phyloP scores from a whole-genome alignment of 768 basidiomycete species.

The Tulasnella sp. region DNA sequence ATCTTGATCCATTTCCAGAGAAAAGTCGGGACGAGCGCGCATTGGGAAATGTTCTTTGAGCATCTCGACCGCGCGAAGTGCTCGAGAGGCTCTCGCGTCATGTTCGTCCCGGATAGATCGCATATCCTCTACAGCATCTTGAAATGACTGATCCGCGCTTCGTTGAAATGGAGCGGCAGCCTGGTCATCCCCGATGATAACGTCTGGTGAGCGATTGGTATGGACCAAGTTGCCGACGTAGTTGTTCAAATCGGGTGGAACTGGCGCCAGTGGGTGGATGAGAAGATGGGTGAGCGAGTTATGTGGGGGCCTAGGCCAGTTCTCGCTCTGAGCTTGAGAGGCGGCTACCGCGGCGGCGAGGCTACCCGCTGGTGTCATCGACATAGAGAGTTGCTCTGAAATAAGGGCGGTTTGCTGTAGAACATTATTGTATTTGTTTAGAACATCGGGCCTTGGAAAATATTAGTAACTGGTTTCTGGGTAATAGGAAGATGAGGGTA shows the following conservation, averaged over 20 bases:
- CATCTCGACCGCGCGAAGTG: conserved; percentile 73
- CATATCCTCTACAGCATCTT: conserved; percentile 28
- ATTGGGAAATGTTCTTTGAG: conserved; percentile 76
- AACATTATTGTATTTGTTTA: conserved; percentile 80
- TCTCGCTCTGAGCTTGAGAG: conserved; percentile 31
- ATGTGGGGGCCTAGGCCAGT: conserved; percentile 20
- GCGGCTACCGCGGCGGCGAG: conserved; percentile 21
- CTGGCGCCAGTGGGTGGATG: conserved; percentile 55
- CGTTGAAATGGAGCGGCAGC: conserved; percentile 55
- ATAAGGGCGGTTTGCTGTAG: conserved; percentile 79
- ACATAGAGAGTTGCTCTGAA: conserved; percentile 54
- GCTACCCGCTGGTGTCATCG: conserved; percentile 32
- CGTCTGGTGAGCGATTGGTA: conserved; percentile 75
- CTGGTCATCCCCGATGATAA: conserved; percentile 64
- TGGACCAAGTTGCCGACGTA: conserved; percentile 70
- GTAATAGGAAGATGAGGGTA: too few relatives aligned
- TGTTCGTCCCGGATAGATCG: conserved; percentile 56
- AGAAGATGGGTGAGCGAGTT: conserved; percentile 63
- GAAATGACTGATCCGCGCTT: not conserved
- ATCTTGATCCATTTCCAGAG: conserved; percentile 77
- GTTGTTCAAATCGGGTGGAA: conserved; percentile 69
- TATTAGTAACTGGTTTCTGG: not conserved
- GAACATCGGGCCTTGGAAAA: conserved; percentile 72
- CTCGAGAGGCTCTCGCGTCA: conserved; percentile 70
- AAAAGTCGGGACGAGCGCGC: conserved; percentile 74